Evolutionary conservation across 345 rosid genomes (phyloP).

Genomic region (Turritis glabra): DNA sequence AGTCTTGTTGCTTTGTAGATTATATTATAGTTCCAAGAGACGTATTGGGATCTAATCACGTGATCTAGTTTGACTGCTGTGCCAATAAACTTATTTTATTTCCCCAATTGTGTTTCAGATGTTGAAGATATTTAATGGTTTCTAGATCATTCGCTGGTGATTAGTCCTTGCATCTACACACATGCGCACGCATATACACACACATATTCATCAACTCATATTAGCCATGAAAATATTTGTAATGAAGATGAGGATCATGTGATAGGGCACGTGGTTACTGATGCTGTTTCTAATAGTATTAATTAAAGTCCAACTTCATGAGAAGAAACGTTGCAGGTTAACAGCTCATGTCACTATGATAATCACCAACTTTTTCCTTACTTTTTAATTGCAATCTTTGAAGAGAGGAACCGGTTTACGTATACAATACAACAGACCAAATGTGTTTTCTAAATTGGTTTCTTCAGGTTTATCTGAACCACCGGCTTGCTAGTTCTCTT

Average conservation of each 20-base stretch:
- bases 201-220: slow-evolving; percentile 18
- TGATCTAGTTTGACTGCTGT: slow-evolving; percentile 39
- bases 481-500: slow-evolving; percentile 31
- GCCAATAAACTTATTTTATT: slow-evolving; percentile 12
- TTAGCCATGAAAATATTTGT: slow-evolving; percentile 4
- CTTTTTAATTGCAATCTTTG: background rate
- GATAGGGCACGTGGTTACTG: slow-evolving; percentile 38
- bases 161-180: background rate
- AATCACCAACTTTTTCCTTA: background rate
- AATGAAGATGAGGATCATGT: slow-evolving; percentile 28
- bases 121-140: slow-evolving; percentile 17
- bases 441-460: background rate
- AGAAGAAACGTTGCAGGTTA: slow-evolving; percentile 32
- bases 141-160: slow-evolving; percentile 21
- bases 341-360: slow-evolving; percentile 20
- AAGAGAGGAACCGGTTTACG: background rate
- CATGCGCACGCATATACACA: background rate
- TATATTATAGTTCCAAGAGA: slow-evolving; percentile 18
- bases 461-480: background rate
- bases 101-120: slow-evolving; percentile 23
- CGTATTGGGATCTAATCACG: slow-evolving; percentile 42
- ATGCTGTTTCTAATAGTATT: slow-evolving; percentile 15
- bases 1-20: slow-evolving; percentile 29
- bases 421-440: background rate
- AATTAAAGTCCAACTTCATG: slow-evolving; percentile 19